Base-by-base conservation (phyloP, 2,329 filamentous ascomycete species). In the Septoria linicola region DNA sequence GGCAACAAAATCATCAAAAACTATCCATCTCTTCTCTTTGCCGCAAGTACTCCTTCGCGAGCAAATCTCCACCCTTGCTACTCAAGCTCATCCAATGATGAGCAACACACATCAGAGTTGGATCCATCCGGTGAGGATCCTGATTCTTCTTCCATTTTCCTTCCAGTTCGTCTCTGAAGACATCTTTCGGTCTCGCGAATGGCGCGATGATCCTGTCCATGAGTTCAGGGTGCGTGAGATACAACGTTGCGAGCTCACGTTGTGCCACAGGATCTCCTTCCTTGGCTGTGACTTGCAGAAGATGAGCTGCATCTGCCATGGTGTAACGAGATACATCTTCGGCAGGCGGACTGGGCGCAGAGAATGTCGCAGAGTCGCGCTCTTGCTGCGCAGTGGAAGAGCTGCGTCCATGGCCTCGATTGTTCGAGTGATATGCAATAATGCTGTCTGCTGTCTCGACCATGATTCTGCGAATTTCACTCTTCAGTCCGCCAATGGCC, bases 51-150 rank as follows among this genome's bases (percentile, higher is more conserved):
- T 85, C 87, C 66, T 83, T 85, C 16, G 92, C 92, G 60, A 95
- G 75, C 65, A 87, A 81, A 68, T 97, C 92, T 1, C 90, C 90
- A n/a, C 90, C 90, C 48, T 81, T 80, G 62, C 89, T 87, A 31
- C 88, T 90, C 59, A 88, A 78, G 73, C 92, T 89, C 90, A 97
- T 96, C 91, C 92, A 97, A 75, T 97, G 92, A 71, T 95, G 84
- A 8, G 92, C 92, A 51, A 96, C 82, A 64, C 91, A 96, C 88
- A 97, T 93, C 35, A 90, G 83, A 47, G 86, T 86, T 1, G 89
- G 88, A 68, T 96, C 89, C 53, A 85, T 90, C 59, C 89, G 78
- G 47, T 76, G 71, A 13, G 79, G 76, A 62, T 86, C 81, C 46
- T 80, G 75, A 34, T 80, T 80, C 57, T 76, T 76, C 56, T 76